Evolutionary conservation across 148 eudicot species (phyloP).

Genomic region (Agrostemma githago): DNA sequence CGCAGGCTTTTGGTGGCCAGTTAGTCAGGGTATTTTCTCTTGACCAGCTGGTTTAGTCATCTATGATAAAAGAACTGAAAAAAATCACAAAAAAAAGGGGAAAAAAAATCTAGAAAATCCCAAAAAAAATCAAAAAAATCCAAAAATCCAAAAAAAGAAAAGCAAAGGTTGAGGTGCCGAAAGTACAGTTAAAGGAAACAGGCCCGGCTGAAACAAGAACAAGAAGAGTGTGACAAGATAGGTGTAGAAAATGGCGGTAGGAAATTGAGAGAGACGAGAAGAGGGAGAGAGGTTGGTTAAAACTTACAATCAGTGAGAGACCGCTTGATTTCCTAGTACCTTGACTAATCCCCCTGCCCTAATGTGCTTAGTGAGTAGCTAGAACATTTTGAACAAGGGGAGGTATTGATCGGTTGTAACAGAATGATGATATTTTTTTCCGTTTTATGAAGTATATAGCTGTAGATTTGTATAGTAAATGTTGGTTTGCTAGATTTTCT

Average conservation of each 20-base stretch:
- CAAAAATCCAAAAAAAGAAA: not conserved
- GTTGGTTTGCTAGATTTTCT: not conserved
- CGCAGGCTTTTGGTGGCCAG: conserved; percentile 4
- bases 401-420: conserved; percentile 26
- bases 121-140: conserved; percentile 1
- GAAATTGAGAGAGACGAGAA: conserved; percentile 13
- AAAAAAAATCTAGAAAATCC: not conserved
- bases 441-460: conserved; percentile 17
- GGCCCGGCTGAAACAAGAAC: conserved; percentile 18
- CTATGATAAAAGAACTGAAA: not conserved
- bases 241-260: conserved; percentile 21
- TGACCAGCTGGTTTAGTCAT: conserved; percentile 11
- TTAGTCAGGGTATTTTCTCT: conserved; percentile 14
- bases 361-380: conserved; percentile 22
- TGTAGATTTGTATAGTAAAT: conserved; percentile 20
- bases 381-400: conserved; percentile 15
- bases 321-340: conserved; percentile 14
- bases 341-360: conserved; percentile 15
- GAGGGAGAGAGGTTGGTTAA: conserved; percentile 9
- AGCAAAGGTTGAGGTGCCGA: not conserved
- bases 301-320: conserved; percentile 10
- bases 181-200: conserved; percentile 22
- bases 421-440: conserved; percentile 19
- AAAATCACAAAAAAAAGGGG: not conserved
- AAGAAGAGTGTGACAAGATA: conserved; percentile 20